Base-by-base conservation (phyloP, 2,329 filamentous ascomycete species). In the Arthrobotrys entomopaga region DNA sequence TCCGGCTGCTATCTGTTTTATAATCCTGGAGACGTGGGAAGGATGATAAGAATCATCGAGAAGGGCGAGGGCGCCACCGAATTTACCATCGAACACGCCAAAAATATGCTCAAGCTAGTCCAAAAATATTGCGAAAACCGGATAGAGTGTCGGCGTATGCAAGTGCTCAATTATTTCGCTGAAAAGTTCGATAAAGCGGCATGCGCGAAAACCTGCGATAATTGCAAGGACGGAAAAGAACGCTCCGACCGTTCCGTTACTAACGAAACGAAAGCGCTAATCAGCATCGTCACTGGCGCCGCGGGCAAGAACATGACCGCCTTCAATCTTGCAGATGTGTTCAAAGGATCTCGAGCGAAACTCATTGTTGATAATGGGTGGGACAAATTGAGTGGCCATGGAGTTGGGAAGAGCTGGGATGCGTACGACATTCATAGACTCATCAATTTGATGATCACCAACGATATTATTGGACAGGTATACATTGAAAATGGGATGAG, bases 1-100 rank as follows among this genome's bases (percentile, higher is more conserved):
- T 97, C 95, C 5, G 89, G 91, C 69, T 99, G 95, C 82, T 95
- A 93, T 80, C 86, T 99, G 13, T 98, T 90, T 82, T 99, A 95
- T 79, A 88, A 88, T 50, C 96, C 92, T 79, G 86, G 84, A 72
- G 95, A 99, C 80, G 89, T 90, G 59, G 86, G 85, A 56, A 86
- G 87, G 61, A 84, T 97, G 24, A 89, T 89, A 78, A 89, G 88
- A 75, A 90, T 98, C 87, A 97, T 99, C 76, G 85, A 90, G 29
- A 87, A 91, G n/a, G 88, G 90, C 15, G 91, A 95, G 3, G 91
- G 91, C 3, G 91, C 85, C 79, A 81, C 83, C 16, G 19, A 16
- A 1, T n/a, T 19, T 1, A 75, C 71, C 1, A 70, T 75, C 43
- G 88, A 93, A 78, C 92, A 97, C 80, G 97, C 95, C 80, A 87